Conservation (phyloP, 176 grass and related monocot species). For the Oropetium thomaeum region DNA sequence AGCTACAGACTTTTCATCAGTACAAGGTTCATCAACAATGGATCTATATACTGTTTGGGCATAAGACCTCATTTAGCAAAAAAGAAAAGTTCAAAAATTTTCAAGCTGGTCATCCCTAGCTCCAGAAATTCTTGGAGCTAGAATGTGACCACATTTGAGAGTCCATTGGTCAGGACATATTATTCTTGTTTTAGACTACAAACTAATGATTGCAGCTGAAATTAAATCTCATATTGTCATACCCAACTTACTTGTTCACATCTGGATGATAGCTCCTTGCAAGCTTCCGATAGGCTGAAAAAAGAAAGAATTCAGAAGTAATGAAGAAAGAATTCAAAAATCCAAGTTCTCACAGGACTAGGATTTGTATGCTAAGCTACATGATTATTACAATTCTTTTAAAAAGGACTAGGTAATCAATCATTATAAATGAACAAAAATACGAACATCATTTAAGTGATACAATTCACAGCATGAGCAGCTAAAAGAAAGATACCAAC, state of each 20-base stretch:
- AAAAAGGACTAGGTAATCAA: neutral
- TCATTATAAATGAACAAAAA: neutral
- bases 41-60: neutral
- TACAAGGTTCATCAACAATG: neutral
- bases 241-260: conserved; percentile 85
- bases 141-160: neutral
- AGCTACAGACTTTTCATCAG: neutral
- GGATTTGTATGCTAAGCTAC: neutral
- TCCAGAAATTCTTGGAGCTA: neutral
- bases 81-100: no score
- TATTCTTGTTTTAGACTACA: neutral
- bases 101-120: neutral
- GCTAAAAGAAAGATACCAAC: conserved; percentile 48
- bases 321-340: conserved; percentile 2
- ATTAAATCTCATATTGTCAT: neutral
- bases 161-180: neutral
- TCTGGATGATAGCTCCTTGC: conserved; percentile 91
- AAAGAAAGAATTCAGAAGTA: conserved; percentile 30
- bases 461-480: neutral
- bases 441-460: neutral
- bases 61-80: neutral
- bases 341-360: neutral
- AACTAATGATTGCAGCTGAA: neutral
- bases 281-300: conserved; percentile 88
- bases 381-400: neutral